These are phyloP conservation scores for Elsinoe necatrix DNA, from an alignment of 2,329 filamentous ascomycete species.

Conservation along the genomic window DNA sequence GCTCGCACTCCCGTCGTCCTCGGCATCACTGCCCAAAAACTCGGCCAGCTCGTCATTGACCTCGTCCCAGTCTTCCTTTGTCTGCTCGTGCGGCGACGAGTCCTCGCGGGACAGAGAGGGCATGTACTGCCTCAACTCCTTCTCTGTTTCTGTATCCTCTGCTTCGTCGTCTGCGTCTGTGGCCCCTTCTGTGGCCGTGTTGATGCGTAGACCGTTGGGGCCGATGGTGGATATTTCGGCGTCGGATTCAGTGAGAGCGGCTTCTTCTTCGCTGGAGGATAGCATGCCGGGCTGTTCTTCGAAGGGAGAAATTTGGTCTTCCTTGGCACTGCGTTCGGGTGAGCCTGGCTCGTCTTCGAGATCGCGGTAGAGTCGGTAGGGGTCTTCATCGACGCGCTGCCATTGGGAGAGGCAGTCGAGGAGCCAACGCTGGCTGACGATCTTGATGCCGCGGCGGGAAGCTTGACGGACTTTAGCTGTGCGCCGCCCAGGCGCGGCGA, in stretches of 20 bases:
- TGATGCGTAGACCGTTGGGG: conserved; percentile 20
- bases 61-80: conserved; percentile 36
- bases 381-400: conserved; percentile 67
- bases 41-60: conserved; percentile 65
- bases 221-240: conserved; percentile 23
- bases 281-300: conserved; percentile 30
- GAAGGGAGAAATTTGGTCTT: conserved; percentile 26
- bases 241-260: conserved; percentile 33
- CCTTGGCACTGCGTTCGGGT: conserved; percentile 11
- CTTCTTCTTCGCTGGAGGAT: conserved; percentile 40
- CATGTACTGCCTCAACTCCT: conserved; percentile 39
- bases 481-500: conserved; percentile 60
- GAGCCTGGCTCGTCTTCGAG: conserved; percentile 46
- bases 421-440: conserved; percentile 88
- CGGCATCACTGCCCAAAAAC: conserved; percentile 54
- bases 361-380: conserved; percentile 70
- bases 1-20: conserved; percentile 38
- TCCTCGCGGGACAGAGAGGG: conserved; percentile 35
- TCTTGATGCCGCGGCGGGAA: conserved; percentile 69
- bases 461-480: conserved; percentile 90
- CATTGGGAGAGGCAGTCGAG: conserved; percentile 76
- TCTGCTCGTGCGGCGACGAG: conserved; percentile 25
- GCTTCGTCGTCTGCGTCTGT: conserved; percentile 24
- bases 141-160: conserved; percentile 15
- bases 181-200: conserved; percentile 25